Evolutionary conservation across 495 filamentous ascomycete species (phyloP).

Genomic region (Thermothielavioides terrestris): DNA sequence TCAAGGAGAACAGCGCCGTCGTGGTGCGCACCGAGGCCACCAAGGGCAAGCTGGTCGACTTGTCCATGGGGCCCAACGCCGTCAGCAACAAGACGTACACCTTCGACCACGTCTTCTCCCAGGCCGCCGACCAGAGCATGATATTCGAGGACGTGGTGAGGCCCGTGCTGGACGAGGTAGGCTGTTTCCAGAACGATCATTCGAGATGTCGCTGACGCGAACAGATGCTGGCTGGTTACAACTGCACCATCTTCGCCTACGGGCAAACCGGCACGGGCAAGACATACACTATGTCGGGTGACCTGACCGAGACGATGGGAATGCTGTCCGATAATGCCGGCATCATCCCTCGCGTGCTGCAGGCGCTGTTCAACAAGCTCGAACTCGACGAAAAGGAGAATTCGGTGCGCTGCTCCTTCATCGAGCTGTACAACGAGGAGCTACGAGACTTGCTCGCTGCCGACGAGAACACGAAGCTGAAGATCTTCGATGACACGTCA

Average conservation of each 20-base stretch:
- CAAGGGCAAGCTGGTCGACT: conserved; percentile 69
- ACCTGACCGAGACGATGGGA: conserved; percentile 80
- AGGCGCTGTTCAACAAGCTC: conserved; percentile 77
- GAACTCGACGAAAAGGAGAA: conserved; percentile 70
- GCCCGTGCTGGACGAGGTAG: conserved; percentile 85
- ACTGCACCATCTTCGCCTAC: conserved; percentile 98
- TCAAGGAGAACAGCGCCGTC: conserved; percentile 85
- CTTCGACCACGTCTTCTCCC: conserved; percentile 95
- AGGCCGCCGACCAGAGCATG: conserved; percentile 85
- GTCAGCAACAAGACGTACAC: conserved; percentile 93
- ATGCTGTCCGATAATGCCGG: conserved; percentile 84
- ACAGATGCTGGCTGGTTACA: conserved; percentile 91
- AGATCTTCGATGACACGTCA: conserved; percentile 87
- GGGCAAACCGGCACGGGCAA: conserved; percentile 97
- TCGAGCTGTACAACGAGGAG: conserved; percentile 97
- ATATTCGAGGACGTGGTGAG: conserved; percentile 90
- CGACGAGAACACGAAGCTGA: conserved; percentile 77
- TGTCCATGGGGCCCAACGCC: conserved; percentile 88
- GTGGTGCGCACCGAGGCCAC: conserved; percentile 81
- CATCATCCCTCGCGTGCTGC: conserved; percentile 83
- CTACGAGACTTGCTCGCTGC: conserved; percentile 75
- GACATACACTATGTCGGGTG: conserved; percentile 98
- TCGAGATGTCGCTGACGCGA: conserved; percentile 4
- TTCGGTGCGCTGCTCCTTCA: conserved; percentile 95
- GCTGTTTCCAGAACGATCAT: conserved; percentile 1